Conservation (phyloP, 768 basidiomycete species). For the Podaxis sp. region DNA sequence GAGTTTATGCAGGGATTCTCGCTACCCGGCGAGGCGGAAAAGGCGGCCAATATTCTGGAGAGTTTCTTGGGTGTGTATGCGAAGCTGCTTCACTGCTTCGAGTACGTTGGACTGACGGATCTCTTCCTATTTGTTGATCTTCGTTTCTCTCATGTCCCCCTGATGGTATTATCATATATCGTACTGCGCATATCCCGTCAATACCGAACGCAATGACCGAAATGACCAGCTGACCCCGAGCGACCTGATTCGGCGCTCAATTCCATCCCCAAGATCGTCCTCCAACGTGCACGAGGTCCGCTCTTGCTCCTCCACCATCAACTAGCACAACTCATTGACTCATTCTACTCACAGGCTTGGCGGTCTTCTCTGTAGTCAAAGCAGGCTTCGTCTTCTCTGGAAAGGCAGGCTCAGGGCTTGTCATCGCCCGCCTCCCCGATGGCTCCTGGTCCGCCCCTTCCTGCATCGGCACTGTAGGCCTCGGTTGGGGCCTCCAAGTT, state of each 20-base stretch:
- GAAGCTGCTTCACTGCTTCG: conserved; percentile 6
- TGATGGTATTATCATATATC: neutral
- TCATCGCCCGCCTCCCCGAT: conserved; percentile 90
- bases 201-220: neutral
- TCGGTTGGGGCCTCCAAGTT: conserved; percentile 94
- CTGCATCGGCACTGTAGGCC: conserved; percentile 94
- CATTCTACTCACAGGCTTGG: conserved; percentile 60
- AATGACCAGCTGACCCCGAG: conserved; percentile 72
- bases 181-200: neutral
- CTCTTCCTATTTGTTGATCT: conserved; percentile 7
- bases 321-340: conserved; percentile 4
- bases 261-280: conserved; percentile 88
- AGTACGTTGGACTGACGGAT: conserved; percentile 6
- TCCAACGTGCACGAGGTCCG: conserved; percentile 85
- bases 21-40: conserved; percentile 90
- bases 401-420: conserved; percentile 90
- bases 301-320: conserved; percentile 1
- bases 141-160: neutral
- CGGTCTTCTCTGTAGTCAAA: conserved; percentile 91
- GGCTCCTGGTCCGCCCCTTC: conserved; percentile 97
- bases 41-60: conserved; percentile 88
- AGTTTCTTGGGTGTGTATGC: conserved; percentile 77
- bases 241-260: conserved; percentile 91
- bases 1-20: conserved; percentile 85
- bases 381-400: conserved; percentile 95